Percentiles rank a stretch among this genome's conserved stretches.
Evolutionary conservation across 192 early-diverging fungal genomes (phyloP).

Genomic region (Backusella australiensis): DNA sequence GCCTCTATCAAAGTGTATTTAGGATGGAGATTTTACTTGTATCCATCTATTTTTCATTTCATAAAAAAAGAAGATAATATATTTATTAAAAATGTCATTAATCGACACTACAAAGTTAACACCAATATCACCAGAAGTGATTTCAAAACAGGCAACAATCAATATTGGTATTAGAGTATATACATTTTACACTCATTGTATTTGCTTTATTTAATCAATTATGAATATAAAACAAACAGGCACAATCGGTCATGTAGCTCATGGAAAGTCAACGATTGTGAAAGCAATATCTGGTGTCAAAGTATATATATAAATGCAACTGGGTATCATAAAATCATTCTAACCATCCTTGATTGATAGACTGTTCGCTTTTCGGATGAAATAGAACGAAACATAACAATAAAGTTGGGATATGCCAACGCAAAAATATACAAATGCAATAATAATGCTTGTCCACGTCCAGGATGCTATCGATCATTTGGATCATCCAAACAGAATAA

Average conservation of each 20-base stretch:
- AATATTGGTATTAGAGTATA: conserved; percentile 80
- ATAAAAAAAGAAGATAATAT: neutral
- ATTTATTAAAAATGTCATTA: neutral
- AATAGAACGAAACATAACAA: conserved; percentile 97
- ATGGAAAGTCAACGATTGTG: conserved; percentile 98
- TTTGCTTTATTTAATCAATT: neutral
- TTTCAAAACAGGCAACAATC: conserved; percentile 96
- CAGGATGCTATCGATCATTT: conserved; percentile 92
- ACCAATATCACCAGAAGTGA: conserved; percentile 91
- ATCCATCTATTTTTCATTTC: no score
- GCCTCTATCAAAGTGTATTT: neutral
- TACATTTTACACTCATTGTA: neutral
- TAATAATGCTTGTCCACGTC: conserved; percentile 87
- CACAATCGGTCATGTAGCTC: conserved; percentile 98
- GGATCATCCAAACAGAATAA: conserved; percentile 77
- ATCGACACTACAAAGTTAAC: conserved; percentile 45
- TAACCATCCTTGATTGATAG: conserved; percentile 13
- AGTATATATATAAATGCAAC: conserved; percentile 17
- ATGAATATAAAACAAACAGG: conserved; percentile 43
- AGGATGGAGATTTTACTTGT: neutral
- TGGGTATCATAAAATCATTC: neutral
- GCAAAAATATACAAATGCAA: conserved; percentile 99
- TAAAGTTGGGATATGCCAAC: conserved; percentile 98
- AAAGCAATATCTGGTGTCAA: conserved; percentile 97
- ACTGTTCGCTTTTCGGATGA: conserved; percentile 98